Conservation (phyloP, 495 filamentous ascomycete species). For the Hypoxylon fragiforme region DNA sequence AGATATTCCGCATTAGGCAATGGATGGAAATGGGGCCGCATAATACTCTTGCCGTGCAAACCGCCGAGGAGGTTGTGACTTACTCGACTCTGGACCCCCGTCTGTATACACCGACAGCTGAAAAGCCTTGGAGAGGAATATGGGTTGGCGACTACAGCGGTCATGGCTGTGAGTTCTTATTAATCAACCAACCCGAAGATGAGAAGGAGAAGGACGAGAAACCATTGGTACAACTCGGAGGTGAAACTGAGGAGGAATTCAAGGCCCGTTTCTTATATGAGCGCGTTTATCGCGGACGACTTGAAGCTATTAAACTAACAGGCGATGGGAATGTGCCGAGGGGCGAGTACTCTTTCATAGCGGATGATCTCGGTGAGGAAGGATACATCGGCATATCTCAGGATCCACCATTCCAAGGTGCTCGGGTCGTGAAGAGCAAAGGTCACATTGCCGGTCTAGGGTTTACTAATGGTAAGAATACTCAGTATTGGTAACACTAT, state of each 20-base stretch:
- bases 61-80: constrained; percentile 70
- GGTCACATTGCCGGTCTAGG: constrained; percentile 76
- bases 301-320: constrained; percentile 87
- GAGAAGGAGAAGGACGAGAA: constrained; percentile 33
- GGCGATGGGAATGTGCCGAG: constrained; percentile 88
- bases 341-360: constrained; percentile 78
- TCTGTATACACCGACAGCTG: constrained; percentile 74
- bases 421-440: constrained; percentile 71
- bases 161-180: constrained; percentile 87
- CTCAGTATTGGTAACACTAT: not conserved
- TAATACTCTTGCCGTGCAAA: constrained; percentile 43
- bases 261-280: constrained; percentile 40
- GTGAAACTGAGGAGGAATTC: constrained; percentile 48
- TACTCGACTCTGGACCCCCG: constrained; percentile 73
- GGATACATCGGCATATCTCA: constrained; percentile 61
- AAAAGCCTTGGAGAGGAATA: constrained; percentile 82
- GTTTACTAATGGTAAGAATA: constrained; percentile 67
- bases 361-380: constrained; percentile 68
- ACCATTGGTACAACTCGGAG: constrained; percentile 36
- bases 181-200: constrained; percentile 70
- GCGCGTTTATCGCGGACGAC: constrained; percentile 56
- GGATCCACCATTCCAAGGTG: constrained; percentile 71
- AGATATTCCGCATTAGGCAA: constrained; percentile 70
- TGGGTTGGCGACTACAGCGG: constrained; percentile 90
- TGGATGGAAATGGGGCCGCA: constrained; percentile 64